Evolutionary conservation across 257 asterid genomes (phyloP).

Genomic region (Osmanthus fragrans): DNA sequence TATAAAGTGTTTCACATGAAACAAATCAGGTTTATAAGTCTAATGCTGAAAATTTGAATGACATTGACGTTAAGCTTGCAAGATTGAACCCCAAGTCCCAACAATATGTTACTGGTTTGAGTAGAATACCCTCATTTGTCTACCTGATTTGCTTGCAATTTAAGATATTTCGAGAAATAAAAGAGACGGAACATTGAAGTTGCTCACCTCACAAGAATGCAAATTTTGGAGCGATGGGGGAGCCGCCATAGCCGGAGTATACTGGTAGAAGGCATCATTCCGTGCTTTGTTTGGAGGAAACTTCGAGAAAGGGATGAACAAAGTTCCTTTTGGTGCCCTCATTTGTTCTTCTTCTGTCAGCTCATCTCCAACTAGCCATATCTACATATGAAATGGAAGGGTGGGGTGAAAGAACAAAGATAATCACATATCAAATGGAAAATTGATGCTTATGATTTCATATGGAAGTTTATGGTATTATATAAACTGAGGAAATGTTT

Average conservation of each 20-base stretch:
- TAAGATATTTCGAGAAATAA: background rate
- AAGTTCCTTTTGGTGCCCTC: conserved; percentile 64
- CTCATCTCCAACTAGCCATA: conserved; percentile 85
- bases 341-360: conserved; percentile 52
- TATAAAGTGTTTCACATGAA: background rate
- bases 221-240: conserved; percentile 62
- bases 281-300: conserved; percentile 67
- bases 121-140: background rate
- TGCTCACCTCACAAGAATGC: conserved; percentile 74
- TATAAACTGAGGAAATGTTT: background rate
- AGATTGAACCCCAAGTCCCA: background rate
- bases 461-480: no score
- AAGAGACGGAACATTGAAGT: background rate
- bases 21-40: background rate
- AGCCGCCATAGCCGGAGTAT: conserved; percentile 75
- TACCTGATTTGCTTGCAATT: no score
- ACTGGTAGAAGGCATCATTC: conserved; percentile 46
- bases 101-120: background rate
- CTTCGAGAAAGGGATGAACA: conserved; percentile 65
- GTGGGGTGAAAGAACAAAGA: no score
- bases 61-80: background rate
- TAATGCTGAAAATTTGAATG: background rate
- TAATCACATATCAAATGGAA: background rate
- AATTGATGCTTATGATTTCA: background rate
- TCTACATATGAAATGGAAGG: conserved; percentile 25